These are phyloP conservation scores for Alternaria metachromatica DNA, from an alignment of 2,329 filamentous ascomycete species.

Conservation along the genomic window DNA sequence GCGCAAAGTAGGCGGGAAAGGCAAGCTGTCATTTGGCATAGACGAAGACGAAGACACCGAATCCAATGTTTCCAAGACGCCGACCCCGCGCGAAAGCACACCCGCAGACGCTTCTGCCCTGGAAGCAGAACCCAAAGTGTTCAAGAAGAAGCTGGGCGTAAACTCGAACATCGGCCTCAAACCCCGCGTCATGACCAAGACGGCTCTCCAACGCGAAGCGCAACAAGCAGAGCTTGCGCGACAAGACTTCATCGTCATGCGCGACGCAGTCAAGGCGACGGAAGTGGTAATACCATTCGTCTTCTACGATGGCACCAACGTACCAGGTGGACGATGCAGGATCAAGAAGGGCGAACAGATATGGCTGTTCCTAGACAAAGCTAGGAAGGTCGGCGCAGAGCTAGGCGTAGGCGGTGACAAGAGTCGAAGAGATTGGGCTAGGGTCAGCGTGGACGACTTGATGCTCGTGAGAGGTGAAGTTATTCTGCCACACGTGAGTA, in stretches of 20 bases:
- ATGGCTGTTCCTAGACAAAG: conserved; percentile 92
- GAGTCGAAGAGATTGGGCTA: conserved; percentile 82
- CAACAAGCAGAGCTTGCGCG: conserved; percentile 75
- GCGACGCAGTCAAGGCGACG: conserved; percentile 85
- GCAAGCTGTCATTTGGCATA: conserved; percentile 71
- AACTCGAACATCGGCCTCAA: conserved; percentile 63
- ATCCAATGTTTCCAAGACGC: conserved; percentile 47
- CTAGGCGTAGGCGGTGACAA: conserved; percentile 73
- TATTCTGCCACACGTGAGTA: conserved; percentile 86
- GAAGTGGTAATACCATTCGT: conserved; percentile 94
- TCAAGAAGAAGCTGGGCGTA: conserved; percentile 62
- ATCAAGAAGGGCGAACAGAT: conserved; percentile 92
- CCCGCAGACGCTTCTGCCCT: conserved; percentile 47
- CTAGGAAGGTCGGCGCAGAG: conserved; percentile 87
- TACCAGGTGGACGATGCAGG: conserved; percentile 80
- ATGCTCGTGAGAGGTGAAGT: conserved; percentile 90
- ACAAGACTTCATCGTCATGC: conserved; percentile 80
- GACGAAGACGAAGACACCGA: conserved; percentile 71
- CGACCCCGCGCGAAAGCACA: conserved; percentile 49
- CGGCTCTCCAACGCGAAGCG: conserved; percentile 77
- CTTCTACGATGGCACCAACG: conserved; percentile 94
- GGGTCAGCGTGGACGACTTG: conserved; percentile 92
- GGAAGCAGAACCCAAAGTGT: conserved; percentile 38
- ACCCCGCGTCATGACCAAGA: conserved; percentile 80
- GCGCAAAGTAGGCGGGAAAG: conserved; percentile 59